A percentile compares a stretch with the other conserved stretches of the same genome.
Conservation (phyloP, 2,329 filamentous ascomycete species). For the Aspergillus sp. region DNA sequence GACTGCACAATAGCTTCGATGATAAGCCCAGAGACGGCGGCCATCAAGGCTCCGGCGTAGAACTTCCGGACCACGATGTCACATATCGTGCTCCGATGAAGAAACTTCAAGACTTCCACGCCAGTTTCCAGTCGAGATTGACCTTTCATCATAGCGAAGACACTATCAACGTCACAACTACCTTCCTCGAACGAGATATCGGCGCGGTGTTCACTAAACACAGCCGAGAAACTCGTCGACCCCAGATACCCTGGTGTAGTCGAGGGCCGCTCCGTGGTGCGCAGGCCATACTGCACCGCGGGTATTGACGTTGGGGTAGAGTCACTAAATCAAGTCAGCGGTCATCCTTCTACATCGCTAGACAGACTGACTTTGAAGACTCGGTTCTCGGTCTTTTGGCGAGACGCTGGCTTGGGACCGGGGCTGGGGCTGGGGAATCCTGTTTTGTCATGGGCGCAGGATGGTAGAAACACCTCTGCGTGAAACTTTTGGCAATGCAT, state of each 20-base stretch:
- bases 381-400: constrained; percentile 16
- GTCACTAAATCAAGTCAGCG: constrained; percentile 16
- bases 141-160: constrained; percentile 21
- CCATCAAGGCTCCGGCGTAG: constrained; percentile 24
- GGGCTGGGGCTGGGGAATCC: constrained; percentile 3
- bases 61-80: constrained; percentile 27
- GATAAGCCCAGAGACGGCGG: constrained; percentile 25
- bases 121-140: constrained; percentile 31
- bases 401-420: constrained; percentile 9
- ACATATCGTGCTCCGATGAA: constrained; percentile 28
- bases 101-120: constrained; percentile 29
- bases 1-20: constrained; percentile 28
- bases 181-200: constrained; percentile 35
- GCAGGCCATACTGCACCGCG: constrained; percentile 18
- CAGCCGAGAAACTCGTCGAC: constrained; percentile 36
- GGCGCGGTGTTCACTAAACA: constrained; percentile 34
- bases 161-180: constrained; percentile 17
- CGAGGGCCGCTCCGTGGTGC: constrained; percentile 25
- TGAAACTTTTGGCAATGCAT: constrained; percentile 31
- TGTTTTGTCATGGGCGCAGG: constrained; percentile 40
- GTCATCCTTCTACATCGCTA: background rate
- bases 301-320: constrained; percentile 23
- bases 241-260: constrained; percentile 35
- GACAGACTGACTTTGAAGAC: constrained; percentile 22
- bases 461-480: constrained; percentile 37